Evolutionary conservation across 768 basidiomycete genomes (phyloP), one percentile per base, ranked within the genome.

Genomic region (Holtermanniella nyarrowii): DNA sequence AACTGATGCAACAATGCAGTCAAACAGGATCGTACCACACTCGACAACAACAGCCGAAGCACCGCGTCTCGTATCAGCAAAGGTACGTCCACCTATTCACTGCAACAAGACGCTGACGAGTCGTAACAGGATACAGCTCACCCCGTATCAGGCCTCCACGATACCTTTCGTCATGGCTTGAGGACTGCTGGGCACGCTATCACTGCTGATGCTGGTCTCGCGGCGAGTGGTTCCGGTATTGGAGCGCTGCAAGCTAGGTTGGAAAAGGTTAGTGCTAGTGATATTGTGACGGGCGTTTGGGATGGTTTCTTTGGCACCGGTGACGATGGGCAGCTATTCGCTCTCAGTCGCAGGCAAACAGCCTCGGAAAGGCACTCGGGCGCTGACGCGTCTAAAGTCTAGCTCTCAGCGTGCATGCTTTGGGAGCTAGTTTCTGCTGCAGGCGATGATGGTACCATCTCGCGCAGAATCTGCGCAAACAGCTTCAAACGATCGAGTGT

Each of bases 81-180:
- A 66, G 54, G 66, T 66, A 14, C 52, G 66, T 52, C n/a, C n/a
- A n/a, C n/a, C n/a, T n/a, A n/a, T n/a, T n/a, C 10, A 23, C n/a
- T 24, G n/a, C 20, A 22, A 14, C 11, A 4, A 44, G 5, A 27
- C 24, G 21, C 41, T 4, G 18, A 12, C 12, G 24, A 16, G 26
- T 21, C 2, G 18, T 25, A n/a, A 26, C 52, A 69, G 66, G 54
- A 62, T 1, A 67, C 66, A 3, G 65, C 72, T 1, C 64, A 66
- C 47, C 57, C 66, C 71, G 77, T 77, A 57, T 74, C 87, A 49
- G 91, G 90, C 39, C 76, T 89, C 1, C 93, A 95, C 69, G 89
- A 96, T 70, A 81, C 86, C 2, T 78, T 99, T 50, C 78, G 80
- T 47, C 82, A 91, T 72, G 93, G 93, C 2, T 82, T 83, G 20